Evolutionary conservation across 2,329 filamentous ascomycete species (phyloP), one percentile per base, ranked within the genome.

Genomic region (Ophiocordyceps unilateralis): DNA sequence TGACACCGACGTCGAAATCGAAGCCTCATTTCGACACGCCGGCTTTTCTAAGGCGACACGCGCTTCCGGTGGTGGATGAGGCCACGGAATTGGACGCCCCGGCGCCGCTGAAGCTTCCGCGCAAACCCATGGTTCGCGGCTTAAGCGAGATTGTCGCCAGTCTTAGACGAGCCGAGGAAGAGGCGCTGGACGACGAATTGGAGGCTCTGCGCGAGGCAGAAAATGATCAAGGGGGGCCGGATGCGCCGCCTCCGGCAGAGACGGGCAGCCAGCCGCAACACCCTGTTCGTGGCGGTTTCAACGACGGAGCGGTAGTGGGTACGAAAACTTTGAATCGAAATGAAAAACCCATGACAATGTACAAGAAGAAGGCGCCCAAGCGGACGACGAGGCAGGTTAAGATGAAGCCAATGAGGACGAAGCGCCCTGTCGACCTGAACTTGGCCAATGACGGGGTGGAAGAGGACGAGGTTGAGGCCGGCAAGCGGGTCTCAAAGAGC

Each of bases 351-450:
- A 57, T 77, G 32, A 74, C 69, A 43, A 60, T 74, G 1, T 89
- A 73, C 66, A 89, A 88, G 68, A 91, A 91, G 71, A 84, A 83
- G 65, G 83, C 83, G 0, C 73, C 83, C 56, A 91, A 91, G 66
- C 70, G 84, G 47, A 85, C 83, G 44, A 89, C 84, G 3, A 69
- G 78, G 47, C 66, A 70, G 40, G 69, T 74, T 44, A 86, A 78
- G 46, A 83, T 81, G 64, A 68, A 63, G 47, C 75, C 74, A 2
- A 69, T 61, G 1, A 57, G 64, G 44, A 55, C 57, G 7, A 71
- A 69, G 52, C 68, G 76, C 32, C 67, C 70, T 20, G 48, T 57
- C 15, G 50, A 55, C 24, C 47, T 53, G 5, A 44, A 49, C 4
- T 55, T 26, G 9, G 24, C 53, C n/a, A 54, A 58, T 4, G 55